phyloP scores from a whole-genome alignment of 768 basidiomycete genomes.

The Suillus discolor region DNA sequence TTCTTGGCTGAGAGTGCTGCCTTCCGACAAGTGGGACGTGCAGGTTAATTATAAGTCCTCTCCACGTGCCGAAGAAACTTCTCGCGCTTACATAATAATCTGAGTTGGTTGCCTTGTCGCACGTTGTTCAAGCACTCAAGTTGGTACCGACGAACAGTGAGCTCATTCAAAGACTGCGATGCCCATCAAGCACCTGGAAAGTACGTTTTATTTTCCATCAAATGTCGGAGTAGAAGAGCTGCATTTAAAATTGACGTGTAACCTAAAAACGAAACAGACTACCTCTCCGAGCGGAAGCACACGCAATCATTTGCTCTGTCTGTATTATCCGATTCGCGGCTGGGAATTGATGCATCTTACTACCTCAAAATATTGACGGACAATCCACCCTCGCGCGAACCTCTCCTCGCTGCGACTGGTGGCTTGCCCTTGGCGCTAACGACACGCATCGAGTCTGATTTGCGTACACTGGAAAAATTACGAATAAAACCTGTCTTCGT shows the following conservation, averaged over 20 bases:
- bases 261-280: constrained; percentile 49
- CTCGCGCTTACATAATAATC: constrained; percentile 34
- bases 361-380: constrained; percentile 84
- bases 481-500: constrained; percentile 99
- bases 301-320: constrained; percentile 79
- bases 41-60: not conserved
- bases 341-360: constrained; percentile 94
- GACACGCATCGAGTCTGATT: constrained; percentile 86
- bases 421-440: constrained; percentile 90
- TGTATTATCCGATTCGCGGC: constrained; percentile 85
- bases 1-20: not conserved
- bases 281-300: constrained; percentile 87
- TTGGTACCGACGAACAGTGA: constrained; percentile 5
- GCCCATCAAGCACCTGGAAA: constrained; percentile 85
- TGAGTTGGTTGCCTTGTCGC: constrained; percentile 18
- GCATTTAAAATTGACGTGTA: constrained; percentile 9
- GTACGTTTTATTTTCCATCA: constrained; percentile 42
- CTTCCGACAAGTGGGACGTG: not conserved
- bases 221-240: not conserved
- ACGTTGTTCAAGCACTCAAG: constrained; percentile 23
- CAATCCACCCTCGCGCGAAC: constrained; percentile 78
- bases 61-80: not conserved
- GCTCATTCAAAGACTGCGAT: constrained; percentile 40
- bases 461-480: constrained; percentile 86
- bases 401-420: constrained; percentile 91